phyloP scores from a whole-genome alignment of 805 yeast genomes.

The Metschnikowia kunwiensis region DNA sequence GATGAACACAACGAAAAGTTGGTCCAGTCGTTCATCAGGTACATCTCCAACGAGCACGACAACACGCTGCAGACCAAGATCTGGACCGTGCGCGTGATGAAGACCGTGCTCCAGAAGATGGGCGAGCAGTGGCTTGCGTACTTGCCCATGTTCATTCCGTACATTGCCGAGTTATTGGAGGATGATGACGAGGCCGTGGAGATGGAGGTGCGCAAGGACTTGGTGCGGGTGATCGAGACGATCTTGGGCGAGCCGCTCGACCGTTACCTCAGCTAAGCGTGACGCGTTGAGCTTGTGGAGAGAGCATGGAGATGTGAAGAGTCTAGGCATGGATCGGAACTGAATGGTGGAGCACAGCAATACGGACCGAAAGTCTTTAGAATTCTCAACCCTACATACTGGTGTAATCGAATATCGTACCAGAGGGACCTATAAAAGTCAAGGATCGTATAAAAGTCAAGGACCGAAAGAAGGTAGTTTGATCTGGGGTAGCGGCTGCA shows the following conservation, averaged over 20 bases:
- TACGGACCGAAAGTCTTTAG: too few relatives aligned
- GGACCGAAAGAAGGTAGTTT: too few relatives aligned
- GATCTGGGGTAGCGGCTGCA: neutral
- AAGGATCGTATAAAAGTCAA: too few relatives aligned
- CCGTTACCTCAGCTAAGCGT: slow-evolving; percentile 53
- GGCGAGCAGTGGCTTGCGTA: slow-evolving; percentile 93
- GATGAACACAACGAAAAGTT: slow-evolving; percentile 70
- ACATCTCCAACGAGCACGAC: slow-evolving; percentile 39
- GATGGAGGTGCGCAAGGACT: slow-evolving; percentile 81
- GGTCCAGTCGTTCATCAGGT: slow-evolving; percentile 36
- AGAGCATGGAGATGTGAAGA: too few relatives aligned
- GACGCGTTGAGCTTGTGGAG: too few relatives aligned
- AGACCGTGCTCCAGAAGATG: slow-evolving; percentile 79
- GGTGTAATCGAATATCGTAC: too few relatives aligned
- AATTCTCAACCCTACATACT: too few relatives aligned
- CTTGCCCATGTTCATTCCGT: slow-evolving; percentile 92
- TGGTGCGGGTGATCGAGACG: slow-evolving; percentile 86
- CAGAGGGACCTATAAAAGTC: too few relatives aligned
- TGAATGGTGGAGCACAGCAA: too few relatives aligned
- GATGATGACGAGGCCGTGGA: slow-evolving; percentile 95
- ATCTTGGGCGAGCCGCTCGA: slow-evolving; percentile 95
- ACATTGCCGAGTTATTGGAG: slow-evolving; percentile 91
- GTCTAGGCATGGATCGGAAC: too few relatives aligned
- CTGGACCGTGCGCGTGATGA: slow-evolving; percentile 79
- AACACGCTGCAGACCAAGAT: slow-evolving; percentile 68